These are phyloP conservation scores for Rhodotorula sp. DNA, from an alignment of 1,284 basidiomycete species.

Conservation along the genomic window DNA sequence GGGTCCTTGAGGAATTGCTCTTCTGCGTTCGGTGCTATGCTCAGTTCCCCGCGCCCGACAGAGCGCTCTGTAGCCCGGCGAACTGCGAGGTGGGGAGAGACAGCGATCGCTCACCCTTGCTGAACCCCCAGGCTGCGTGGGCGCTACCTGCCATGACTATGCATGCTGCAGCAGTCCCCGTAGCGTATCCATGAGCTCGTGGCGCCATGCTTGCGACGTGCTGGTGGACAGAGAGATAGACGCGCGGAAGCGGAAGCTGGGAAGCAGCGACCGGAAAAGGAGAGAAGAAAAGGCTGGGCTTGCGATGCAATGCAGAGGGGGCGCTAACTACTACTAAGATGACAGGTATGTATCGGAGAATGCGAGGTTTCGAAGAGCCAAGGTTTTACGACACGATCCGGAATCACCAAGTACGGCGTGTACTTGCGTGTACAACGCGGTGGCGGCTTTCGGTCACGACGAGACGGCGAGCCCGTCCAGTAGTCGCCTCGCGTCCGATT, in stretches of 20 bases:
- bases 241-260: not conserved
- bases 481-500: not conserved
- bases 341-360: too few relatives aligned
- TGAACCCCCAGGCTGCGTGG: constrained; percentile 3
- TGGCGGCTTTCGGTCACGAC: too few relatives aligned
- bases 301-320: too few relatives aligned
- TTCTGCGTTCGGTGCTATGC: not conserved
- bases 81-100: not conserved
- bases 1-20: not conserved
- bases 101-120: not conserved
- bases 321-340: too few relatives aligned
- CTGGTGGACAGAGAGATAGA: too few relatives aligned
- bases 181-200: not conserved
- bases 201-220: not conserved
- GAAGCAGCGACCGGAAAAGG: not conserved
- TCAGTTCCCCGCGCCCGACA: not conserved
- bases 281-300: not conserved
- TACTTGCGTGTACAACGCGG: too few relatives aligned
- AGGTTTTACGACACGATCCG: too few relatives aligned
- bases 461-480: constrained; percentile 1
- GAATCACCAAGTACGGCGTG: too few relatives aligned
- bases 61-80: not conserved
- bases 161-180: constrained; percentile 7
- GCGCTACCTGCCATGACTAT: not conserved
- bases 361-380: too few relatives aligned